Conservation (phyloP, 1,284 basidiomycete genomes). For the Mycena citricolor region DNA sequence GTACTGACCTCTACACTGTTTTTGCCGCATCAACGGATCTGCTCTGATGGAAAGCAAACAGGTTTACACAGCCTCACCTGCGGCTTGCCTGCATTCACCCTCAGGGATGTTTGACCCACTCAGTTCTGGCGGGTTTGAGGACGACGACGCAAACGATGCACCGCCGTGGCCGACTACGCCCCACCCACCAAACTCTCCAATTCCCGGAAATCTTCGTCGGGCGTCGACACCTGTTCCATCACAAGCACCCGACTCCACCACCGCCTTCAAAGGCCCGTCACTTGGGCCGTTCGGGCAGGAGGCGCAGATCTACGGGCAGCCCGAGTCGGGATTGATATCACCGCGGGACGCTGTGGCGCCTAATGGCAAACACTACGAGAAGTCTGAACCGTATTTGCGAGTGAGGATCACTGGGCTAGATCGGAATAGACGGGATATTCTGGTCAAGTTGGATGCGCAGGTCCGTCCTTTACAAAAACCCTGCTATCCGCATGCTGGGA, state of each 20-base stretch:
- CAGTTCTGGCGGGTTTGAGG: conserved; percentile 45
- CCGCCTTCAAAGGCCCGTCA: conserved; percentile 48
- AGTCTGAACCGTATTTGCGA: conserved; percentile 77
- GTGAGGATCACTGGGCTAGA: conserved; percentile 88
- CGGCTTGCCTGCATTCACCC: conserved; percentile 8
- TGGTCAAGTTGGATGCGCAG: conserved; percentile 91
- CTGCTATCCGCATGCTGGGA: background rate
- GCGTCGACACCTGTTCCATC: conserved; percentile 40
- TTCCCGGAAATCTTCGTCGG: conserved; percentile 49
- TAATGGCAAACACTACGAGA: conserved; percentile 72
- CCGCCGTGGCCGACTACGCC: conserved; percentile 65
- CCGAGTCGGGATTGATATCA: conserved; percentile 76
- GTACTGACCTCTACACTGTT: background rate
- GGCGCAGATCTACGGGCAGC: conserved; percentile 81
- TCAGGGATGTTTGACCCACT: conserved; percentile 52
- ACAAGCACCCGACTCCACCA: conserved; percentile 26
- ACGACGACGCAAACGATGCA: conserved; percentile 33
- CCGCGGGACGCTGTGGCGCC: conserved; percentile 60
- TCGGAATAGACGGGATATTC: conserved; percentile 88
- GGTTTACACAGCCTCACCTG: background rate
- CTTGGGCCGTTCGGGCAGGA: conserved; percentile 69
- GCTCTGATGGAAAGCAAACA: background rate
- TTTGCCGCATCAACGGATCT: background rate
- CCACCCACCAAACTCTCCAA: conserved; percentile 48
- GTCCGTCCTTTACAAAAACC: conserved; percentile 46